These are phyloP conservation scores for Lodderomyces oxycetoniae DNA, from an alignment of 1,139 yeast genomes.

Conservation along the genomic window DNA sequence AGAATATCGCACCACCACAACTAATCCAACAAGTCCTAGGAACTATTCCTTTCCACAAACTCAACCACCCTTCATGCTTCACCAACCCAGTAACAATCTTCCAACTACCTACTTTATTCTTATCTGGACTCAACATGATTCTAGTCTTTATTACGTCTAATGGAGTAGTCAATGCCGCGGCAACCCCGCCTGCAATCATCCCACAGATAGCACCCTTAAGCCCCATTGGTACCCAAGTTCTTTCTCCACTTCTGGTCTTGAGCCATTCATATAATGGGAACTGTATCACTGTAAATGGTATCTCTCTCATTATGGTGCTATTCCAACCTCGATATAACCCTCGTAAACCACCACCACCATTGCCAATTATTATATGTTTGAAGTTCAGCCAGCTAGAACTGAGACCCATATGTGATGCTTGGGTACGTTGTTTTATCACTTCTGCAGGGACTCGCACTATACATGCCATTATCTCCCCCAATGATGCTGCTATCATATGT, in stretches of 20 bases:
- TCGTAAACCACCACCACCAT: constrained; percentile 52
- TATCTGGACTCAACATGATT: constrained; percentile 65
- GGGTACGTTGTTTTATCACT: constrained; percentile 92
- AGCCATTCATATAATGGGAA: constrained; percentile 88
- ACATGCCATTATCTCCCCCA: constrained; percentile 93
- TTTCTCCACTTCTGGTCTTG: constrained; percentile 48
- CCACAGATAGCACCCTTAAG: constrained; percentile 92
- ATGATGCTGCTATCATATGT: constrained; percentile 84
- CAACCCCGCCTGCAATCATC: constrained; percentile 88
- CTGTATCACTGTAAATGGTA: constrained; percentile 92
- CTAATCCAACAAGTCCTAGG: constrained; percentile 97
- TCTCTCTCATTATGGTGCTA: constrained; percentile 87
- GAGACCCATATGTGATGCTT: constrained; percentile 49
- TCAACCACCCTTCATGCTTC: constrained; percentile 61
- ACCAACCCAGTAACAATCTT: constrained; percentile 45
- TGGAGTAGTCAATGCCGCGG: constrained; percentile 93
- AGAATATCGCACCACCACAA: constrained; percentile 96
- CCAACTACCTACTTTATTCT: constrained; percentile 37
- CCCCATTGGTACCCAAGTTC: constrained; percentile 15
- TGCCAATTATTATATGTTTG: constrained; percentile 42
- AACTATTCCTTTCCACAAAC: constrained; percentile 79
- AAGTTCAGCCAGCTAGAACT: constrained; percentile 65
- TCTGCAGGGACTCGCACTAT: constrained; percentile 94
- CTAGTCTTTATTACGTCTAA: constrained; percentile 89
- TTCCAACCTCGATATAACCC: constrained; percentile 93